Evolutionary conservation across 1,139 yeast genomes (phyloP).

Genomic region (Candida smagusa): DNA sequence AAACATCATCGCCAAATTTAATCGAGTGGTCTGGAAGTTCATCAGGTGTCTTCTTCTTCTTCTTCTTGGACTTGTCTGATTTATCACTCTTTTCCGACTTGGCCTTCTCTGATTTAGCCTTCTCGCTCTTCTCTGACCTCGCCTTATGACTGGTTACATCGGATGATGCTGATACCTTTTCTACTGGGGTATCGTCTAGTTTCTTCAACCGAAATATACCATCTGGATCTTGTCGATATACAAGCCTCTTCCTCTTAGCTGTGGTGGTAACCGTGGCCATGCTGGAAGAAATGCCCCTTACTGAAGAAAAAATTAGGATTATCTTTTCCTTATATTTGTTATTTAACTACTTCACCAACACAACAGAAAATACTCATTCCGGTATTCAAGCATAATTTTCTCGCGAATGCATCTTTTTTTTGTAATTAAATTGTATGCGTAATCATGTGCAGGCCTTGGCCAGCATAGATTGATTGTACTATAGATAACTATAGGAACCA

Average conservation of each 20-base stretch:
- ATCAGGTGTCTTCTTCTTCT: neutral
- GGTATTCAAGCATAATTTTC: neutral
- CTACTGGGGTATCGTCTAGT: conserved; percentile 12
- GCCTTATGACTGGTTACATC: conserved; percentile 3
- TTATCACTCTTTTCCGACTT: neutral
- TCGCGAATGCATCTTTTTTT: neutral
- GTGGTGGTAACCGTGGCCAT: conserved; percentile 14
- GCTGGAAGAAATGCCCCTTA: neutral
- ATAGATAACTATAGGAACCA: neutral
- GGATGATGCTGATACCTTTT: conserved; percentile 1
- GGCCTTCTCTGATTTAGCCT: neutral
- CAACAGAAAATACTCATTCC: neutral
- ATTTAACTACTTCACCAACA: neutral
- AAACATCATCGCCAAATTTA: neutral
- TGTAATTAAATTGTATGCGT: neutral
- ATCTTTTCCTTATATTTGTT: neutral
- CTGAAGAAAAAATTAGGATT: neutral
- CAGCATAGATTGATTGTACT: conserved; percentile 1
- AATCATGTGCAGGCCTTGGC: neutral
- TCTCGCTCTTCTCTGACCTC: conserved; percentile 1
- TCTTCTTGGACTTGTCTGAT: neutral
- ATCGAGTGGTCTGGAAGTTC: neutral
- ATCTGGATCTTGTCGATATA: conserved; percentile 41
- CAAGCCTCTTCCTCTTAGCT: conserved; percentile 25
- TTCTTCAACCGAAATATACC: conserved; percentile 42